Evolutionary conservation across 2,329 filamentous ascomycete species (phyloP), one percentile per base, ranked within the genome.

Genomic region (Trichoderma breve): DNA sequence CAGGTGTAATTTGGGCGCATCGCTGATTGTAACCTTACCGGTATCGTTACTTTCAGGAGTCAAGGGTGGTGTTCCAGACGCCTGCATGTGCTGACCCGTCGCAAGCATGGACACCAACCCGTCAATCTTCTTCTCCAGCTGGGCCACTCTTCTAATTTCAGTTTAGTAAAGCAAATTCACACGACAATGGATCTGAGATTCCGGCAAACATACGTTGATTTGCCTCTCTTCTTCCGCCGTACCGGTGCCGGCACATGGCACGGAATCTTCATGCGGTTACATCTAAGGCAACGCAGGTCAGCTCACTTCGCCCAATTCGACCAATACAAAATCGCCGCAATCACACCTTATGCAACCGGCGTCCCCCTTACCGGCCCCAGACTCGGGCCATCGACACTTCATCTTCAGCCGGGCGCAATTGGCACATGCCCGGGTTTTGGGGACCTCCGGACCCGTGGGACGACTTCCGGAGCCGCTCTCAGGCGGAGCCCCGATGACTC

Each of bases 111-210:
- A 81, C 63, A 83, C 79, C 26, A 83, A 79, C 51, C 80, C 80
- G n/a, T 83, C 81, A 34, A 83, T 81, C 72, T 82, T 83, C 66
- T 80, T 78, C 68, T 83, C 82, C 3, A 83, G 60, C 51, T 81
- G 80, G 6, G 79, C 80, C 2, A 83, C 81, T 12, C 80, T 78
- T 7, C 81, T 83, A 12, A 43, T 43, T n/a, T 39, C 14, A 6
- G 18, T 21, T 53, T 7, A 53, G 47, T 53, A 24, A 24, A 21
- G 0, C 5, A 24, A 53, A 24, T 14, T 24, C n/a, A 51, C n/a
- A 24, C 11, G 9, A 24, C 11, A 3, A 24, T 12, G n/a, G 11
- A 53, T 3, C 2, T 24, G 47, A 24, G 4, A 14, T 53, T 24
- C 24, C 5, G 11, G 2, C 6, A 1, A 1, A 73, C 75, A 57